A percentile compares a stretch with the other conserved stretches of the same genome.
These are phyloP conservation scores for Primulina tabacum DNA, from an alignment of 257 asterid species.

Conservation along the genomic window DNA sequence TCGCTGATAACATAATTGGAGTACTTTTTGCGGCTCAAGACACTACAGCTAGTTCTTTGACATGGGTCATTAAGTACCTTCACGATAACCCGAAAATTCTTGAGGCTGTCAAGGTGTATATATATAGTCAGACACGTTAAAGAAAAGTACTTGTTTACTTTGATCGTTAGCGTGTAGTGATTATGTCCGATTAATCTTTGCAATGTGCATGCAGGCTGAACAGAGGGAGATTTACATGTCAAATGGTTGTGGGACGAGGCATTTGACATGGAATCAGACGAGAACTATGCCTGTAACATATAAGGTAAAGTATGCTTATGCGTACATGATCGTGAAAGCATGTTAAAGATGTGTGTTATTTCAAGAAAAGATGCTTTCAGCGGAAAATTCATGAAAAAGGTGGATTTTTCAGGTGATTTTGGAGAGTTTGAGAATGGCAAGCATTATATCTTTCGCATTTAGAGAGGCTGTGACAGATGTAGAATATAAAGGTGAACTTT, in stretches of 20 bases:
- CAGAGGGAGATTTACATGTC: constrained; percentile 52
- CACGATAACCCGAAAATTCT: constrained; percentile 55
- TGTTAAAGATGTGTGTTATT: constrained; percentile 14
- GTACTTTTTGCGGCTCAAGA: constrained; percentile 88
- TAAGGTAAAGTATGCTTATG: constrained; percentile 40
- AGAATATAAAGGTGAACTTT: constrained; percentile 59
- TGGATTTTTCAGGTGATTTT: constrained; percentile 47
- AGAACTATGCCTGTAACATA: constrained; percentile 74
- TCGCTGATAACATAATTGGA: constrained; percentile 81
- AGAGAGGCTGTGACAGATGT: constrained; percentile 89
- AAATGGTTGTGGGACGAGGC: constrained; percentile 32
- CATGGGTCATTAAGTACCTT: constrained; percentile 82
- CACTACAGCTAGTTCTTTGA: constrained; percentile 78
- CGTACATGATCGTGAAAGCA: neutral
- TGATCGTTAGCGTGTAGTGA: neutral
- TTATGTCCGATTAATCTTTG: neutral
- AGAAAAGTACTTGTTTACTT: no score
- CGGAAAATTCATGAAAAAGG: neutral
- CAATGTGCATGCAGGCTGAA: constrained; percentile 52
- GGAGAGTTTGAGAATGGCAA: constrained; percentile 79
- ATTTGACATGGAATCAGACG: constrained; percentile 74
- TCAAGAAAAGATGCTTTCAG: neutral
- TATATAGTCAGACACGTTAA: neutral
- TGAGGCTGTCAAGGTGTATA: constrained; percentile 55
- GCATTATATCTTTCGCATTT: constrained; percentile 81